These are phyloP conservation scores for Camellia sinensis DNA, from an alignment of 148 eudicot genomes.

Conservation along the genomic window DNA sequence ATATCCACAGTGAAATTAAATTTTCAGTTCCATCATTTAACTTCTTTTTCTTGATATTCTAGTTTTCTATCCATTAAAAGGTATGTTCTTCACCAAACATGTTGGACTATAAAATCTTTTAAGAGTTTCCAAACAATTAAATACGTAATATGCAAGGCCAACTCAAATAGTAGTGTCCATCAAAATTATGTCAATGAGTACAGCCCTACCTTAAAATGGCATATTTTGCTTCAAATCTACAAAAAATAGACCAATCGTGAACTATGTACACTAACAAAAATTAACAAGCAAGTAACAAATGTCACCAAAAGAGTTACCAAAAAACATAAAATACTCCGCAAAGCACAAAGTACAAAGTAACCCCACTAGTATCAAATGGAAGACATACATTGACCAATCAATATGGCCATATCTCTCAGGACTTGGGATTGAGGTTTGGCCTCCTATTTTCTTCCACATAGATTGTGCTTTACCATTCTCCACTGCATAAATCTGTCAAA, in stretches of 20 bases:
- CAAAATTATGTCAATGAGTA: background rate
- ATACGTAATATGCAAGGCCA: too few relatives aligned
- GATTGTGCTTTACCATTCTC: slow-evolving; percentile 66
- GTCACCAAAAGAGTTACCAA: slow-evolving; percentile 9
- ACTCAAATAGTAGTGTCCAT: background rate
- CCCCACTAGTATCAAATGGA: slow-evolving; percentile 29
- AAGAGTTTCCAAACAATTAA: background rate
- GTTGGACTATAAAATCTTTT: background rate
- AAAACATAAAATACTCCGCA: slow-evolving; percentile 12
- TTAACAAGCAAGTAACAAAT: background rate
- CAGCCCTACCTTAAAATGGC: slow-evolving; percentile 64
- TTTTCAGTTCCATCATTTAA: slow-evolving; percentile 3
- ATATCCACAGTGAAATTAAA: background rate
- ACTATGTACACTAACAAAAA: slow-evolving; percentile 19
- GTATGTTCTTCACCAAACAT: background rate
- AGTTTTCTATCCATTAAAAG: background rate
- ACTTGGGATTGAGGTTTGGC: slow-evolving; percentile 58
- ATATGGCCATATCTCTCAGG: slow-evolving; percentile 58
- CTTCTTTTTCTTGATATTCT: background rate
- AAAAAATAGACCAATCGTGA: slow-evolving; percentile 22
- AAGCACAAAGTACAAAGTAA: slow-evolving; percentile 8
- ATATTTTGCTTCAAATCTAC: slow-evolving; percentile 81
- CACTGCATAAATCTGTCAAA: slow-evolving; percentile 64
- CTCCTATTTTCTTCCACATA: slow-evolving; percentile 72
- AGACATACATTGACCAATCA: slow-evolving; percentile 93